These are phyloP conservation scores for Exophiala xenobiotica DNA, from an alignment of 2,329 filamentous ascomycete species.

Conservation along the genomic window DNA sequence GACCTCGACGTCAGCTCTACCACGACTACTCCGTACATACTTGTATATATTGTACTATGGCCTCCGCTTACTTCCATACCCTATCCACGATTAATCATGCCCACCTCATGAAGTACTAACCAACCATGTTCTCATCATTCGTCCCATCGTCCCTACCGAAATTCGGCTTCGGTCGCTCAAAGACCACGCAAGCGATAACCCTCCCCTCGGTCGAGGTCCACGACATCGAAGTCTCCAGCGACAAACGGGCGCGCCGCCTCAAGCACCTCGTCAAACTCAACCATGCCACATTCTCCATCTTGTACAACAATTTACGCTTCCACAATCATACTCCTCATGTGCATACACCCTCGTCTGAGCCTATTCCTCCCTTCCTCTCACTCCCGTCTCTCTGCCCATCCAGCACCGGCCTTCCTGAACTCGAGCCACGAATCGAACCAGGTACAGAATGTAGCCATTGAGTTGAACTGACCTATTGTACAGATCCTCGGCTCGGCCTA, in stretches of 20 bases:
- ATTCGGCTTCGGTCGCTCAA: slow-evolving; percentile 20
- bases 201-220: slow-evolving; percentile 71
- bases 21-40: too few species aligned
- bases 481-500: slow-evolving; percentile 78
- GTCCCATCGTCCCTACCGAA: slow-evolving; percentile 17
- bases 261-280: slow-evolving; percentile 91
- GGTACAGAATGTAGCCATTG: too few species aligned
- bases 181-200: slow-evolving; percentile 33
- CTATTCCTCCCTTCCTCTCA: background rate
- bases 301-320: slow-evolving; percentile 71
- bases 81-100: too few species aligned
- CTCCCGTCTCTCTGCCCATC: slow-evolving; percentile 30
- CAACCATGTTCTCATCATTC: slow-evolving; percentile 24
- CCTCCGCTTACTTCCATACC: too few species aligned
- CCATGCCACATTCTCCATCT: slow-evolving; percentile 82
- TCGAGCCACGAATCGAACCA: slow-evolving; percentile 16
- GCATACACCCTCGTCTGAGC: slow-evolving; percentile 14
- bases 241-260: slow-evolving; percentile 76
- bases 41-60: too few species aligned
- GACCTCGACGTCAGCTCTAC: too few species aligned
- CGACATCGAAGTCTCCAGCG: slow-evolving; percentile 74
- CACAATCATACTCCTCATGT: slow-evolving; percentile 83
- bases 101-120: background rate
- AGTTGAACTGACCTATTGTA: too few species aligned
- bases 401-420: slow-evolving; percentile 16